Conservation (phyloP, 805 yeast genomes). For the Candida dajiaensis region DNA sequence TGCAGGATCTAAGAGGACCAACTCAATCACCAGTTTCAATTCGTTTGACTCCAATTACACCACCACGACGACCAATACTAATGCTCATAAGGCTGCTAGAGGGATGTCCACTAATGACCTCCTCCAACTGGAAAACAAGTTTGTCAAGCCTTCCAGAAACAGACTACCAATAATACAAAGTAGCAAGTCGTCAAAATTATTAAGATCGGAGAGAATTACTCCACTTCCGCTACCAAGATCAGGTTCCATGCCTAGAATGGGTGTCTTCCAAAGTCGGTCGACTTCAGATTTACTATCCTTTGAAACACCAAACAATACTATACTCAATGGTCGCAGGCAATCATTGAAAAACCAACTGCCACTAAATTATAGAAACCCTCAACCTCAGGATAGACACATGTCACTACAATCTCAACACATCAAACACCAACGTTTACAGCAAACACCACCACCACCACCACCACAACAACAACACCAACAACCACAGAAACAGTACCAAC, state of each 20-base stretch:
- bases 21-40: conserved; percentile 19
- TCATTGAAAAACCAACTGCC: not conserved
- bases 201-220: conserved; percentile 1
- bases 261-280: not conserved
- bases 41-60: conserved; percentile 12
- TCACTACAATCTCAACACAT: conserved; percentile 9
- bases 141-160: conserved; percentile 12
- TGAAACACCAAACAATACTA: not conserved
- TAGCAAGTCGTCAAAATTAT: not conserved
- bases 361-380: not conserved
- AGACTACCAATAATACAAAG: conserved; percentile 4
- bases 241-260: not conserved
- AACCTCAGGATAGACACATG: not conserved
- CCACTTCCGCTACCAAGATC: not conserved
- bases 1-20: conserved; percentile 4
- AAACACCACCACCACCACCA: too few relatives aligned
- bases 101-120: conserved; percentile 21
- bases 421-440: conserved; percentile 4
- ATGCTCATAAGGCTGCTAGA: conserved; percentile 10
- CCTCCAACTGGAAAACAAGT: conserved; percentile 13
- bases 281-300: not conserved
- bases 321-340: conserved; percentile 1
- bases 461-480: not conserved
- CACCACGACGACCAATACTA: conserved; percentile 1
- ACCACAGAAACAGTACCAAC: conserved; percentile 1